phyloP scores from a whole-genome alignment of 345 rosid genomes.

The Salix suchowensis region DNA sequence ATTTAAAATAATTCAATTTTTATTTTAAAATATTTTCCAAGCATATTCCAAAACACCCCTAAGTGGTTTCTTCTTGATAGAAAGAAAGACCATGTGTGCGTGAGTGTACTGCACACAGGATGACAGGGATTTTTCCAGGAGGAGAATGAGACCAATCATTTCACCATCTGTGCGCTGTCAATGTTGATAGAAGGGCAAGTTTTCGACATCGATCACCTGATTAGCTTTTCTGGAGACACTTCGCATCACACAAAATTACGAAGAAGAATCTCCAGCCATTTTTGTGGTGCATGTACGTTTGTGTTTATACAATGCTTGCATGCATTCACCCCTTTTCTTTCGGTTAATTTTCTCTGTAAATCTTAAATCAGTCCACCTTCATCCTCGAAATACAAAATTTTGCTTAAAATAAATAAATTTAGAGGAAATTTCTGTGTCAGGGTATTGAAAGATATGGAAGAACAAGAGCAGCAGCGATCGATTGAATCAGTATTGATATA shows the following conservation, averaged over 20 bases:
- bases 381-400: too few species aligned
- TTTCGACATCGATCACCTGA: not conserved
- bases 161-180: constrained; percentile 1
- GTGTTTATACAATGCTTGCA: not conserved
- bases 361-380: too few species aligned
- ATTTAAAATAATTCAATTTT: too few species aligned
- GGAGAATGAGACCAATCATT: not conserved
- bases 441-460: too few species aligned
- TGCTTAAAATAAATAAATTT: too few species aligned
- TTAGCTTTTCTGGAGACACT: not conserved
- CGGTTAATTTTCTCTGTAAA: not conserved
- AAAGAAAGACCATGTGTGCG: too few species aligned
- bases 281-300: not conserved
- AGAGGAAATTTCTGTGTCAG: too few species aligned
- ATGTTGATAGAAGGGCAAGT: not conserved
- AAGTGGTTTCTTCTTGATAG: too few species aligned
- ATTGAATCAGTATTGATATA: not conserved
- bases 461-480: not conserved
- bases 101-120: too few species aligned
- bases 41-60: too few species aligned
- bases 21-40: too few species aligned
- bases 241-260: not conserved
- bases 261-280: not conserved
- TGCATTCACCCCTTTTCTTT: not conserved
- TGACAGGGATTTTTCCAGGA: not conserved